Conservation (phyloP, 1,284 basidiomycete genomes). For the Fomitopsis betulina region DNA sequence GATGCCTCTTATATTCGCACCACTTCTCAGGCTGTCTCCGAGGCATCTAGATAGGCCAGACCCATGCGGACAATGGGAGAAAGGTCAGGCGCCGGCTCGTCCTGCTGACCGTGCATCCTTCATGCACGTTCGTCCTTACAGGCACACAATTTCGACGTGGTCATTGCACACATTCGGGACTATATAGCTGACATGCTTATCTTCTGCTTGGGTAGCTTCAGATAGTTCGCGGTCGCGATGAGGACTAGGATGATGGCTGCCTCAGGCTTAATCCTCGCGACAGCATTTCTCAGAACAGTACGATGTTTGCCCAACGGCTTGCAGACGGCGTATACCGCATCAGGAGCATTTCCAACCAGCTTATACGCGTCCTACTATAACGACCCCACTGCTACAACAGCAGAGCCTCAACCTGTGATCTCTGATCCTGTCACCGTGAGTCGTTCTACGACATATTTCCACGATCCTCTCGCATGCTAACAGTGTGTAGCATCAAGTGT, state of each 20-base stretch:
- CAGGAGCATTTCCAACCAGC: constrained; percentile 61
- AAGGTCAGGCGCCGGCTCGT: background rate
- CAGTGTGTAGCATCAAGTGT: constrained; percentile 45
- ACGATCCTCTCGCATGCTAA: background rate
- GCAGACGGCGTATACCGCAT: constrained; percentile 41
- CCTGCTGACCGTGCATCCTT: background rate
- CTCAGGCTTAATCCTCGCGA: background rate
- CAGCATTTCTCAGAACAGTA: constrained; percentile 18
- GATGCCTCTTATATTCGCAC: background rate
- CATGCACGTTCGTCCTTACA: too few relatives aligned
- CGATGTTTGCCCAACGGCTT: background rate
- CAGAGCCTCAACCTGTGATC: constrained; percentile 67
- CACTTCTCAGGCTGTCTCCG: background rate
- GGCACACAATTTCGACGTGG: background rate
- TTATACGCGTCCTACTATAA: constrained; percentile 65
- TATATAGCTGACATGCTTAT: background rate
- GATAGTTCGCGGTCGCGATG: background rate
- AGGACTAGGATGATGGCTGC: background rate
- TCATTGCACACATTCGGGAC: background rate
- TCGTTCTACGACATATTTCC: background rate
- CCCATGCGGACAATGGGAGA: background rate
- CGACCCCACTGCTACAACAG: constrained; percentile 63
- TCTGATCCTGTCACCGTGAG: constrained; percentile 61
- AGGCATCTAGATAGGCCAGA: background rate
- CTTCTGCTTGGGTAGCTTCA: background rate